Evolutionary conservation across 257 asterid genomes (phyloP), one percentile per base, ranked within the genome.

Genomic region (Rehmannia glutinosa): DNA sequence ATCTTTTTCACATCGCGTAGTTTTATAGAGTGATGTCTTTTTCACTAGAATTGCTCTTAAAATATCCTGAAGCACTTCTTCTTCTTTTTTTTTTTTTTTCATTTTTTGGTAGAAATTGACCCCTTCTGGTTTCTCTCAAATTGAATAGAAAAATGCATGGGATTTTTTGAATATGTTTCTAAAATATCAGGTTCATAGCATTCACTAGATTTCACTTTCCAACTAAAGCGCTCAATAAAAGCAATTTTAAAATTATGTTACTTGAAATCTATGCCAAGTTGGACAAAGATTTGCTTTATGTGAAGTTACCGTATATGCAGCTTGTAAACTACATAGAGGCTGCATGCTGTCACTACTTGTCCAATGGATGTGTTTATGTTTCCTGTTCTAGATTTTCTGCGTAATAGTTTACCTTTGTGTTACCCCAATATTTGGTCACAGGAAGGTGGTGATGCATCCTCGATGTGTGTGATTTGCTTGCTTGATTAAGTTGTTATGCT

Each of bases 121-220:
- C 28, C 20, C 8, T n/a, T n/a, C n/a, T 7, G 7, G n/a, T 46
- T 50, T 62, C 38, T 47, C 23, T 47, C 20, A 50, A 62, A 39
- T 49, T 38, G 45, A 16, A 35, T 42, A 41, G 11, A 33, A 11
- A 43, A 50, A 54, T 52, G 27, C 49, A 51, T 50, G n/a, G 15
- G 51, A 24, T 13, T 39, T 66, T 58, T 10, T n/a, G n/a, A n/a
- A 39, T 66, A 47, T 68, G 21, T 2, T 21, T 30, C n/a, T 17
- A n/a, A 19, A 68, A 38, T 54, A 47, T 39, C 32, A 72, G 39
- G 1, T 45, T 50, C 35, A 62, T 33, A 53, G 55, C 57, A 58
- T 28, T 45, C 50, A 21, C 42, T 16, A 36, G n/a, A 58, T 28
- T 36, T 66, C 28, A 35, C 66, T 36, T 24, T 68, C 54, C 30